A percentile compares a stretch with the other conserved stretches of the same genome.
phyloP scores from a whole-genome alignment of 202 grass and related monocot genomes.

The Alloteropsis angusta region DNA sequence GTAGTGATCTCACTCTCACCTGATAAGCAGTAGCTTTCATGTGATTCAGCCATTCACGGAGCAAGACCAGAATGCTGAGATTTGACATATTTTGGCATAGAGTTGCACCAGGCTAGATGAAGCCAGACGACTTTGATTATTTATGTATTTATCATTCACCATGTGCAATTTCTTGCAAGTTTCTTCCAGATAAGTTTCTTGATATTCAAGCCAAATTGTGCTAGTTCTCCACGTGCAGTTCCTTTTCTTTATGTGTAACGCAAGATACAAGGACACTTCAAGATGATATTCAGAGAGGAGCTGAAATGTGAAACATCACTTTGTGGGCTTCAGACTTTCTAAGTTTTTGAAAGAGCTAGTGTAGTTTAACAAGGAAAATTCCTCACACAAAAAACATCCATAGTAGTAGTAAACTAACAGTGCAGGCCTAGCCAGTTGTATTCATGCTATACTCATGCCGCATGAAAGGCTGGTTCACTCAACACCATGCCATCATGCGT shows the following conservation, averaged over 20 bases:
- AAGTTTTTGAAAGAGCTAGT: not conserved
- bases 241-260: not conserved
- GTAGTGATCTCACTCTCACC: not conserved
- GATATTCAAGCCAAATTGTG: not conserved
- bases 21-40: not conserved
- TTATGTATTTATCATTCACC: not conserved
- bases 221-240: not conserved
- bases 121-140: not conserved
- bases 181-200: not conserved
- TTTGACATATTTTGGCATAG: not conserved
- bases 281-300: not conserved
- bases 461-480: not conserved
- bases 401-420: not conserved
- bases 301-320: not conserved
- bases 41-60: constrained; percentile 1
- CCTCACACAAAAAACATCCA: not conserved
- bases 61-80: not conserved
- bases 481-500: not conserved
- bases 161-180: not conserved
- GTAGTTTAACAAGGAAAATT: not conserved
- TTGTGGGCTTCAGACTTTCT: not conserved
- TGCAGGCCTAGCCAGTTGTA: not conserved
- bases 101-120: not conserved
- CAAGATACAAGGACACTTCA: not conserved
- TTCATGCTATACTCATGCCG: constrained; percentile 10